phyloP scores from a whole-genome alignment of 345 rosid genomes.

The Geranium rotundifolium region DNA sequence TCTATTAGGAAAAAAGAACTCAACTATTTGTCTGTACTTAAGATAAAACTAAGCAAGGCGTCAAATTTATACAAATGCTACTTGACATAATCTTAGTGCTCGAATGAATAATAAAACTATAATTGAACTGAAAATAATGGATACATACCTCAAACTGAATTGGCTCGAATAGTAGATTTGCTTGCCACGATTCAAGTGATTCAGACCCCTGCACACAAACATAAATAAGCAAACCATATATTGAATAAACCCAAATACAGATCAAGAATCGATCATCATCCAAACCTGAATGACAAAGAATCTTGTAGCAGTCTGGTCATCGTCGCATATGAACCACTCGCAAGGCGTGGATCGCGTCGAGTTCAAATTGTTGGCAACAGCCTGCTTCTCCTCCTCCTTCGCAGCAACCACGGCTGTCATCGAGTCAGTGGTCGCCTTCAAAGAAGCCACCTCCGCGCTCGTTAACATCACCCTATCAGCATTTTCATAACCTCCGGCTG shows the following conservation, averaged over 20 bases:
- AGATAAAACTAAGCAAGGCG: no score
- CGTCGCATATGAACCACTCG: conserved; percentile 92
- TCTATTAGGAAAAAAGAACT: no score
- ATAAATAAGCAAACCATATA: conserved; percentile 1
- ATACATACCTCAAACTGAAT: conserved; percentile 66
- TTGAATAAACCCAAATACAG: not conserved
- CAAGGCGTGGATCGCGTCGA: conserved; percentile 73
- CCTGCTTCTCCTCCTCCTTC: conserved; percentile 89
- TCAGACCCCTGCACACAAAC: conserved; percentile 63
- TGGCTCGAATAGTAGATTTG: conserved; percentile 91
- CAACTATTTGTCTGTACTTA: no score
- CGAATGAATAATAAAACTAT: no score
- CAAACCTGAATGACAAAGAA: conserved; percentile 84
- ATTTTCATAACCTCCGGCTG: conserved; percentile 4
- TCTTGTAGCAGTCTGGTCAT: conserved; percentile 58
- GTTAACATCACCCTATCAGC: conserved; percentile 18
- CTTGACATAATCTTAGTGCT: no score
- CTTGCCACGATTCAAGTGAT: conserved; percentile 90
- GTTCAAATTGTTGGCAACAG: conserved; percentile 82
- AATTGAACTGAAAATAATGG: not conserved
- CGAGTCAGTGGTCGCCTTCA: conserved; percentile 91
- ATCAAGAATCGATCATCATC: not conserved
- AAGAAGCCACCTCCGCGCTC: conserved; percentile 44
- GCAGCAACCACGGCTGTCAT: conserved; percentile 97
- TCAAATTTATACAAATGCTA: no score